A percentile compares a stretch with the other conserved stretches of the same genome.
phyloP scores from a whole-genome alignment of 345 rosid species.

The Eutrema yunnanense region DNA sequence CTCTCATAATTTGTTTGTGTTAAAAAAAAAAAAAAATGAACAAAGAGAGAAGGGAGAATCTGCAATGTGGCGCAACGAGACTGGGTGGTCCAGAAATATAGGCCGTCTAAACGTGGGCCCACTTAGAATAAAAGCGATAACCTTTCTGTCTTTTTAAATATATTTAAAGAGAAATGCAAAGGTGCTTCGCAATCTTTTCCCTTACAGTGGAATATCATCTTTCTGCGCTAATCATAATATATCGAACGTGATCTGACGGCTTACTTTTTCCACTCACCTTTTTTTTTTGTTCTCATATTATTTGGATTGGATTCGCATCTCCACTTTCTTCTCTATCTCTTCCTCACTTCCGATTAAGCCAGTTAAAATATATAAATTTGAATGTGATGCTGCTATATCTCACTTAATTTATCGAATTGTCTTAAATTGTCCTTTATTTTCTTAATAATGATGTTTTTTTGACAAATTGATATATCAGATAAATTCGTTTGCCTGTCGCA shows the following conservation, averaged over 20 bases:
- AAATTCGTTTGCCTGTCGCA: no score
- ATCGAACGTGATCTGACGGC: slow-evolving; percentile 31
- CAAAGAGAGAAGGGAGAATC: slow-evolving; percentile 14
- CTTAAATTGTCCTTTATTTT: no score
- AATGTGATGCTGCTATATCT: no score
- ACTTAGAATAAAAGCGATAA: background rate
- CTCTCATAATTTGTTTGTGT: background rate
- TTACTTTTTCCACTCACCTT: slow-evolving; percentile 18
- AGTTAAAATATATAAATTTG: no score
- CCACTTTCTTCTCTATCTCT: slow-evolving; percentile 4
- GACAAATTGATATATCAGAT: no score
- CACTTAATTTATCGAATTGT: no score
- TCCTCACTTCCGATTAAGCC: background rate
- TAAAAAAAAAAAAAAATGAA: background rate
- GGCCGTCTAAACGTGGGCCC: slow-evolving; percentile 21
- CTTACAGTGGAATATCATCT: slow-evolving; percentile 27
- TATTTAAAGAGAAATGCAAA: background rate
- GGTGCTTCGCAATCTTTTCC: slow-evolving; percentile 25
- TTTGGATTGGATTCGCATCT: slow-evolving; percentile 30
- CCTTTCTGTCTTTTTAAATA: slow-evolving; percentile 6
- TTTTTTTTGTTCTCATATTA: slow-evolving; percentile 12
- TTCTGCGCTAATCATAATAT: slow-evolving; percentile 37
- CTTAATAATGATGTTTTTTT: no score
- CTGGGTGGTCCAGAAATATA: slow-evolving; percentile 23
- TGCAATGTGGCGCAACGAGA: background rate